Conservation (phyloP, 176 grass and related monocot genomes). For the Panicum miliaceum region DNA sequence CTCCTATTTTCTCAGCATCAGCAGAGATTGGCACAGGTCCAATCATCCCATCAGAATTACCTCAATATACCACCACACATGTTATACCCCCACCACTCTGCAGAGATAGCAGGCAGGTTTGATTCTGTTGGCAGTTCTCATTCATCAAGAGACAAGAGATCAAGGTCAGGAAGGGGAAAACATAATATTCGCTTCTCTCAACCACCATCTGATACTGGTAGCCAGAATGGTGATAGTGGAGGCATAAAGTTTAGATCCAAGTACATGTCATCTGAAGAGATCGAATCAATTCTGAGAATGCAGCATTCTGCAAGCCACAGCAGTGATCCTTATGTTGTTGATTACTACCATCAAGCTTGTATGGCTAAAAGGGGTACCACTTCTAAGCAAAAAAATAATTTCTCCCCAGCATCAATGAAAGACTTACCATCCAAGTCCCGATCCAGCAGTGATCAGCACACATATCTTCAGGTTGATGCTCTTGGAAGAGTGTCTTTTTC, state of each 20-base stretch:
- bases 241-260: slow-evolving; percentile 81
- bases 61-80: slow-evolving; percentile 58
- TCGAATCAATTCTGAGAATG: slow-evolving; percentile 94
- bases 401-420: slow-evolving; percentile 73
- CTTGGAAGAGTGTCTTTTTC: slow-evolving; percentile 82
- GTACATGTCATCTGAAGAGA: slow-evolving; percentile 98
- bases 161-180: slow-evolving; percentile 74
- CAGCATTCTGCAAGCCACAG: slow-evolving; percentile 87
- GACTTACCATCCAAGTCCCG: slow-evolving; percentile 85
- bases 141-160: slow-evolving; percentile 69
- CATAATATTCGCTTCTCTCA: slow-evolving; percentile 70
- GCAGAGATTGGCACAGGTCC: slow-evolving; percentile 74
- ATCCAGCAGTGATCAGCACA: slow-evolving; percentile 71
- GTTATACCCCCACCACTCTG: slow-evolving; percentile 54
- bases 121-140: slow-evolving; percentile 56
- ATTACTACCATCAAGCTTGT: slow-evolving; percentile 99
- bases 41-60: slow-evolving; percentile 64
- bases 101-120: slow-evolving; percentile 58
- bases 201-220: slow-evolving; percentile 61
- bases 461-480: slow-evolving; percentile 86
- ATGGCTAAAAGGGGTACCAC: slow-evolving; percentile 73
- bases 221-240: slow-evolving; percentile 65
- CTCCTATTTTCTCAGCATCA: slow-evolving; percentile 70
- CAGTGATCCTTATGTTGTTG: slow-evolving; percentile 93
- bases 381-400: slow-evolving; percentile 66